Evolutionary conservation across 768 basidiomycete genomes (phyloP), one percentile per base, ranked within the genome.

Genomic region (Boletus tomentosulus): DNA sequence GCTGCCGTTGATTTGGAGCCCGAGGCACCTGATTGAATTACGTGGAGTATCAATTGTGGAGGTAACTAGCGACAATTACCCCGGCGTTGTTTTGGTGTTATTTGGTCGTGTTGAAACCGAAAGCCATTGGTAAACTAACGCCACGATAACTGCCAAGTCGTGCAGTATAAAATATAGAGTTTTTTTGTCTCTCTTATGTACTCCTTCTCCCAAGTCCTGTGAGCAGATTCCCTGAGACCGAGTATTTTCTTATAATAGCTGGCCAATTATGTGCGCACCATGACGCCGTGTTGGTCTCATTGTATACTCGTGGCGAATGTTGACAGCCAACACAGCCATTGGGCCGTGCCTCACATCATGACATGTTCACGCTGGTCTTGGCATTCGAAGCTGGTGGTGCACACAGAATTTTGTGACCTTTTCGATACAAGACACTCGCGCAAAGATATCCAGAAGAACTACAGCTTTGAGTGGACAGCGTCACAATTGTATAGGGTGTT

Each of bases 51-150:
- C 42, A 19, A 43, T 48, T 49, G 51, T 28, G 49, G 44, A 27
- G 38, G 25, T 35, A 50, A 24, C 42, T 24, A 22, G 37, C 39
- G 42, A 31, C 16, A 12, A 24, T 35, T 51, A 8, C 11, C 35
- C n/a, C 33, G 51, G 52, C 46, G 59, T 57, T 61, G 62, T 65
- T 64, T 46, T 59, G 54, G 27, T 49, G 4, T 51, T 65, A 9
- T 66, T 66, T 66, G 65, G 60, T 27, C 27, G 16, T 64, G 46
- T 62, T 67, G 54, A 62, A 66, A 53, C 50, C 35, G 11, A 19
- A 66, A 43, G 65, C 51, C 44, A 27, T 54, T 61, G 59, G 43
- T n/a, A 65, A 59, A 66, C 52, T 63, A 58, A 53, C 31, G 13
- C 48, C 30, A 19, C 19, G 19, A 19, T 19, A 19, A 19, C 19